phyloP scores from a whole-genome alignment of 768 basidiomycete species.

The Cyclocybe aegerita region DNA sequence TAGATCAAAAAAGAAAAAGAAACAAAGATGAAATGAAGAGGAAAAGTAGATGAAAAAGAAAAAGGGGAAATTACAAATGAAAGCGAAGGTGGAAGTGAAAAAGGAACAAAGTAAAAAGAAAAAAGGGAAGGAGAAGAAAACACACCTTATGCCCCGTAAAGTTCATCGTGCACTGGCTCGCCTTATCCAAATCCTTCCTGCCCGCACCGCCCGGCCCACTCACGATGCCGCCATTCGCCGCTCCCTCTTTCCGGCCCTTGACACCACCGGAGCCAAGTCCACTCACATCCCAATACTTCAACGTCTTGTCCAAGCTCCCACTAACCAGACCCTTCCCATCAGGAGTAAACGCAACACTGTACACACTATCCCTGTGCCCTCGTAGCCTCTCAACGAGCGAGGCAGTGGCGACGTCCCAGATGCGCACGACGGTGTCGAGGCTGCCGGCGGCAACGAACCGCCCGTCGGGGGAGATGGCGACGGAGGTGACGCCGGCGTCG shows the following conservation, averaged over 20 bases:
- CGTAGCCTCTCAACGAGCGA: conserved; percentile 67
- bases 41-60: no score
- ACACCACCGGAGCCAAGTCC: conserved; percentile 48
- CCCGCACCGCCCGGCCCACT: conserved; percentile 8
- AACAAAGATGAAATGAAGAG: no score
- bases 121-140: conserved; percentile 22
- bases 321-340: conserved; percentile 90
- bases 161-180: conserved; percentile 69
- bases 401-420: conserved; percentile 75
- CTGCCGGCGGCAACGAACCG: conserved; percentile 64
- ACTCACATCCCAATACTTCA: conserved; percentile 87
- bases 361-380: conserved; percentile 84
- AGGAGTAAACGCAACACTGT: conserved; percentile 89
- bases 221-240: conserved; percentile 19
- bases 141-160: conserved; percentile 89
- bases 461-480: conserved; percentile 78
- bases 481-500: conserved; percentile 71
- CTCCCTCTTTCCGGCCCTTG: conserved; percentile 47
- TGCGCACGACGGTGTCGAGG: conserved; percentile 74
- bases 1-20: no score
- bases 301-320: conserved; percentile 86
- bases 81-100: not conserved
- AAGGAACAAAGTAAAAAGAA: not conserved
- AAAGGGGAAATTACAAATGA: not conserved
- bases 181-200: conserved; percentile 54